Base-by-base conservation (phyloP, 495 filamentous ascomycete genomes). In the Podospora australis region DNA sequence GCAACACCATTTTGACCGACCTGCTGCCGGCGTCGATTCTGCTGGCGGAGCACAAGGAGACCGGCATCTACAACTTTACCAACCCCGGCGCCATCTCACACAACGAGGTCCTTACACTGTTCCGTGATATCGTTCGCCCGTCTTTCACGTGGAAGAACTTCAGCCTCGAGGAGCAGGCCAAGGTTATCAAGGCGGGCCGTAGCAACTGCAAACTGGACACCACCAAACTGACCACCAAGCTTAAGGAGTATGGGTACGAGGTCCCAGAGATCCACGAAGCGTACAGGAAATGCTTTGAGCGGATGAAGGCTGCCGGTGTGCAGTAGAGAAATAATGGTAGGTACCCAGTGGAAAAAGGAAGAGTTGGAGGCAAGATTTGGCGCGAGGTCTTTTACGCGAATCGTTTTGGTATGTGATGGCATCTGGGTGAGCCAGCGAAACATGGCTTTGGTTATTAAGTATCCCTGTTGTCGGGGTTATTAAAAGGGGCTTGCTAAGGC, bases 21-120 rank as follows among this genome's bases (percentile, higher is more conserved):
- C 75, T 84, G 32, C 66, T 84, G 40, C 80, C 80, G 34, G 75
- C 74, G 23, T 74, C 78, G 11, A 68, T 82, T 50, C 59, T 80
- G 42, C 60, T 84, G 44, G 77, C 80, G 22, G 77, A 82, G 59
- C 70, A 80, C 59, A 68, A 66, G 19, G 80, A 82, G 39, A 71
- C 69, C 28, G 80, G 80, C n/a, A 67, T 83, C 56, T 81, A 81
- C 64, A 83, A 84, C 67, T 77, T 82, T 66, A 84, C 80, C 38
- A 84, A 84, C 63, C 80, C 80, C 9, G 80, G 80, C 19, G 78
- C 78, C 44, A 83, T 83, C 53, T 79, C 76, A 24, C 80, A 84
- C 63, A 84, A 84, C 61, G 81, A 83, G 64, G 79, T 83, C 22
- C 66, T 83, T 28, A 49, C 67, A 6, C 65, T 84, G 20, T 83